A percentile compares a stretch with the other conserved stretches of the same genome.
phyloP scores from a whole-genome alignment of 73 alveolate species.

The Paramecium tetraurelia region DNA sequence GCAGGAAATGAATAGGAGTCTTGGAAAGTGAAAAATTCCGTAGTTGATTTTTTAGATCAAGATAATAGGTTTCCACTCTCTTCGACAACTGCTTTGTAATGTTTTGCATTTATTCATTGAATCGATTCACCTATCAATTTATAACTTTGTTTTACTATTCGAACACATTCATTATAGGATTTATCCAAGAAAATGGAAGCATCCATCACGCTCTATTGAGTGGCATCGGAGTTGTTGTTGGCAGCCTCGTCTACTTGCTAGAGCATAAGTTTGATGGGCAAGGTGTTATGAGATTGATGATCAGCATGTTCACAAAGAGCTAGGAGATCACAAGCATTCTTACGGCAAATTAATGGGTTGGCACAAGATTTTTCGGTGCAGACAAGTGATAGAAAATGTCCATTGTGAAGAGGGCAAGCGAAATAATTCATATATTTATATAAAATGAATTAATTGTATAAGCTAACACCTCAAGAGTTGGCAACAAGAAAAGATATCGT shows the following conservation, averaged over 20 bases:
- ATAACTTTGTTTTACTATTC: neutral
- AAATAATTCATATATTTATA: neutral
- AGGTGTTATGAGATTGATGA: neutral
- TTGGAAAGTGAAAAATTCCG: neutral
- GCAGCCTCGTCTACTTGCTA: neutral
- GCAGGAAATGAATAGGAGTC: neutral
- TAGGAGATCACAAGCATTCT: neutral
- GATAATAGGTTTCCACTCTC: neutral
- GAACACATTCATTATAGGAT: neutral
- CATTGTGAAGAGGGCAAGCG: neutral
- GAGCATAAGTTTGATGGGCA: neutral
- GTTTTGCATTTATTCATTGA: neutral
- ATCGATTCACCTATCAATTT: neutral
- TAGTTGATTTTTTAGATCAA: neutral
- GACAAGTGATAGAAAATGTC: neutral
- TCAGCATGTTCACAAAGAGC: conserved; percentile 17
- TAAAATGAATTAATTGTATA: neutral
- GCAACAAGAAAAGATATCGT: neutral
- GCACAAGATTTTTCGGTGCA: neutral
- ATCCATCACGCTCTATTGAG: neutral
- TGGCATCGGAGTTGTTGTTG: neutral
- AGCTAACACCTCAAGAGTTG: neutral
- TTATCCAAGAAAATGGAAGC: neutral
- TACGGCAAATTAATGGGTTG: neutral
- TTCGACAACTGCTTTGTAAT: neutral